A percentile compares a stretch with the other conserved stretches of the same genome.
phyloP scores from a whole-genome alignment of 1,284 basidiomycete species.

The Cutaneotrichosporon daszewskae region DNA sequence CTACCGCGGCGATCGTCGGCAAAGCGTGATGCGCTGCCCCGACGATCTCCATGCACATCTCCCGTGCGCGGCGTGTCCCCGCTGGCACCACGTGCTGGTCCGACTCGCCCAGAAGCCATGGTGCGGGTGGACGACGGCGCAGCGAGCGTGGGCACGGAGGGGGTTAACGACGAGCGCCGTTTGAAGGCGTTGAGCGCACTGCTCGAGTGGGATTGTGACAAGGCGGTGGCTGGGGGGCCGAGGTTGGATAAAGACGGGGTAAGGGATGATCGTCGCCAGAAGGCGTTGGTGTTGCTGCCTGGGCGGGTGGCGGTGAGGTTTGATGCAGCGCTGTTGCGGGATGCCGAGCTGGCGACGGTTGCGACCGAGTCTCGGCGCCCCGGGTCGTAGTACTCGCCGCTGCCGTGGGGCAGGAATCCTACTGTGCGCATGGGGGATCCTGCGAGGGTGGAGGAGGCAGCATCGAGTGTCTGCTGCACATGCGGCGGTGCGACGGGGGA shows the following conservation, averaged over 20 bases:
- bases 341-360: constrained; percentile 29
- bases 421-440: constrained; percentile 25
- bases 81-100: constrained; percentile 9
- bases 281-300: not conserved
- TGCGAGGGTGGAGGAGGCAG: not conserved
- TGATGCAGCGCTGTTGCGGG: constrained; percentile 33
- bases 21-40: constrained; percentile 5
- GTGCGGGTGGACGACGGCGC: constrained; percentile 35
- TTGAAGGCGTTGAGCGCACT: constrained; percentile 7
- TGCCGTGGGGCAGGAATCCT: constrained; percentile 23
- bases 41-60: constrained; percentile 7
- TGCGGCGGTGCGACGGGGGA: constrained; percentile 38
- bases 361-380: constrained; percentile 18
- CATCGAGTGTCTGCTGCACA: constrained; percentile 4
- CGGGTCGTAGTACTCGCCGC: constrained; percentile 2
- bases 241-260: constrained; percentile 30
- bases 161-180: constrained; percentile 36
- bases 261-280: constrained; percentile 30
- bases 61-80: constrained; percentile 18
- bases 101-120: constrained; percentile 22
- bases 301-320: constrained; percentile 37
- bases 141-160: constrained; percentile 28
- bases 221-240: constrained; percentile 7
- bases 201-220: constrained; percentile 4
- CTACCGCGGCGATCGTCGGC: constrained; percentile 29